Conservation (phyloP, 2,329 filamentous ascomycete genomes). For the Tricladium varicosporioides region DNA sequence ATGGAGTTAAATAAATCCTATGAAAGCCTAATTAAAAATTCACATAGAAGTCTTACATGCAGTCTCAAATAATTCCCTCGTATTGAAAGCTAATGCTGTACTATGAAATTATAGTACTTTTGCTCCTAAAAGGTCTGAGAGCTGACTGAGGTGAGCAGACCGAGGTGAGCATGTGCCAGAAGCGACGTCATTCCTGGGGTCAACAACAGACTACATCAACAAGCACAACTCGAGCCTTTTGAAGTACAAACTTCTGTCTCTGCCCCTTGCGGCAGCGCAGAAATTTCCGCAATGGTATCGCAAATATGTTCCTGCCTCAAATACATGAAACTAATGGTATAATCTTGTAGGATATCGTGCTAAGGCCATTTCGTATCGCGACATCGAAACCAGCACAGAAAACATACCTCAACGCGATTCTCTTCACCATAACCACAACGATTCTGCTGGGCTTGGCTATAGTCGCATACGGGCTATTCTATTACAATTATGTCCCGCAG, state of each 20-base stretch:
- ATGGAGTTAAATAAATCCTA: slow-evolving; percentile 1
- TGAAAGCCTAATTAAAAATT: neutral
- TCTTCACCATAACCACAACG: slow-evolving; percentile 43
- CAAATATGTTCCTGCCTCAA: neutral
- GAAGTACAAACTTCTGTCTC: neutral
- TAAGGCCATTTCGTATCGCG: slow-evolving; percentile 52
- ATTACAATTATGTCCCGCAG: slow-evolving; percentile 65
- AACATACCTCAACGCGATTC: slow-evolving; percentile 57
- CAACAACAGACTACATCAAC: neutral
- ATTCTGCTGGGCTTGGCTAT: slow-evolving; percentile 56
- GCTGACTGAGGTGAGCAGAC: too few relatives aligned
- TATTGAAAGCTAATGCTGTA: too few relatives aligned
- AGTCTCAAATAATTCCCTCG: neutral
- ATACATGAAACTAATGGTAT: neutral
- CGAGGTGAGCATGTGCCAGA: too few relatives aligned
- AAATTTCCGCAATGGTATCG: neutral
- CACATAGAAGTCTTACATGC: neutral
- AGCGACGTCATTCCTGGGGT: too few relatives aligned
- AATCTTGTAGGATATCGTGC: slow-evolving; percentile 46
- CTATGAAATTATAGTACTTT: too few relatives aligned
- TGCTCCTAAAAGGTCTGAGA: too few relatives aligned
- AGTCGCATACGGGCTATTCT: slow-evolving; percentile 64
- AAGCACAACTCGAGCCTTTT: neutral
- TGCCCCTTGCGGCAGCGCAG: neutral
- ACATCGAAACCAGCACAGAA: slow-evolving; percentile 61